Base-by-base conservation (phyloP, 108 stramenopile species). In the Cafeteria roenbergensis region DNA sequence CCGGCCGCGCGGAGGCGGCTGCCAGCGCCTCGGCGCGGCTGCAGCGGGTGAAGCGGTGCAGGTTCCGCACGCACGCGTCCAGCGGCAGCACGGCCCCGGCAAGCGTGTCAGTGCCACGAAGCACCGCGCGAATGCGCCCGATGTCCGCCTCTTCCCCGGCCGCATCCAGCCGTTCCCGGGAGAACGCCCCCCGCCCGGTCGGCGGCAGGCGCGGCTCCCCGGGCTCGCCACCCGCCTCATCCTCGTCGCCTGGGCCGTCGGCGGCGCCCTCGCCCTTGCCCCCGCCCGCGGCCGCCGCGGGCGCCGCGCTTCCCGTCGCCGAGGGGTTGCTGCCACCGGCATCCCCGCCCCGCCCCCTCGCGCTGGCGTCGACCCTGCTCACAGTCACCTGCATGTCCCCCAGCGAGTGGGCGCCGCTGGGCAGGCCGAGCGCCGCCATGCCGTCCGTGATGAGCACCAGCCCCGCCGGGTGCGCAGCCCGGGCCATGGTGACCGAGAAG, bases 341-440 rank as follows among this genome's bases (percentile, higher is more conserved):
- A 26, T 20, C 52, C 2, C 52, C 25, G 52, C 21, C 2, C n/a
- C 52, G 2, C 24, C 21, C 12, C 52, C 21, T 3, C n/a, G n/a
- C 21, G 52, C 52, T n/a, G 1, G n/a, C 21, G 52, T 65, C 32
- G 51, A 24, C 64, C 55, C 36, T 20, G 2, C 26, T 34, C 20
- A 77, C 55, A 31, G 14, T 55, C 0, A 80, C 82, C 28, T 55
- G 36, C 71, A 75, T 63, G 57, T 59, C 54, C 0, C 82, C 82
- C 14, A 84, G 67, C 2, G 64, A 48, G 33, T 65, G 52, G 34
- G 3, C 34, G 1, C 82, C 80, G 55, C 68, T 67, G 0, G 71
- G 75, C 0, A 81, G 67, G 17, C 82, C 82, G 80, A 81, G 79
- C 20, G 79, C 82, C 24, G 73, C 54, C 80, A 84, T 84, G 21